A percentile compares a stretch with the other conserved stretches of the same genome.
Evolutionary conservation across 441 rosid genomes (phyloP).

Genomic region (Hura crepitans): DNA sequence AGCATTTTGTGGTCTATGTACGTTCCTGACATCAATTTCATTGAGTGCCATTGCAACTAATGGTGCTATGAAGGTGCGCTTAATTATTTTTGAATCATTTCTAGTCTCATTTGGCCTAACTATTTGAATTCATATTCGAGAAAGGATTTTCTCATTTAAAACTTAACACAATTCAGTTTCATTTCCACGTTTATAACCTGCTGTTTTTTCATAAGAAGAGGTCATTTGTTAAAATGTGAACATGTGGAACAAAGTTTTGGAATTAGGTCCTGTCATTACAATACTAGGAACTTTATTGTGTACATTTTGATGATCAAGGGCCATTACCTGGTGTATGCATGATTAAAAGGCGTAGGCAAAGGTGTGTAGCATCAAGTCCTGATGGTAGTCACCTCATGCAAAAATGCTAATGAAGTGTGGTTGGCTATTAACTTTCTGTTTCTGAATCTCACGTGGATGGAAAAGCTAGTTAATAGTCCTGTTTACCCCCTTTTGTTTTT

Average conservation of each 20-base stretch:
- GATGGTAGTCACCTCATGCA: too few relatives aligned
- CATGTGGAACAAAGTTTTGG: neutral
- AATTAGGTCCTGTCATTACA: neutral
- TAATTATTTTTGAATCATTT: neutral
- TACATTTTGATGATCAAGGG: neutral
- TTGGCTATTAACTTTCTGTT: neutral
- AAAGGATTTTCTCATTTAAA: neutral
- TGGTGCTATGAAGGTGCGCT: slow-evolving; percentile 96
- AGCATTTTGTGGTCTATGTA: slow-evolving; percentile 85
- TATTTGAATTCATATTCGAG: neutral
- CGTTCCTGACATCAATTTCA: slow-evolving; percentile 89
- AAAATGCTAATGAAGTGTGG: neutral
- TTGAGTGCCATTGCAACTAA: slow-evolving; percentile 99
- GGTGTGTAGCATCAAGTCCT: neutral
- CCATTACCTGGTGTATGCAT: neutral
- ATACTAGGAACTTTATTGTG: neutral
- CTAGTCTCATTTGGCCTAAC: neutral
- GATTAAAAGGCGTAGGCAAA: neutral
- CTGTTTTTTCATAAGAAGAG: neutral
- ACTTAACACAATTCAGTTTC: too few relatives aligned
- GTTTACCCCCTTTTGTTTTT: too few relatives aligned
- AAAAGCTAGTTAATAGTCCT: neutral
- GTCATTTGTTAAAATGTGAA: neutral
- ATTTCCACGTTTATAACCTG: neutral
- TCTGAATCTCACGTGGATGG: neutral